Evolutionary conservation across 2,329 filamentous ascomycete species (phyloP), one percentile per base, ranked within the genome.

Genomic region (Elsinoe necatrix): DNA sequence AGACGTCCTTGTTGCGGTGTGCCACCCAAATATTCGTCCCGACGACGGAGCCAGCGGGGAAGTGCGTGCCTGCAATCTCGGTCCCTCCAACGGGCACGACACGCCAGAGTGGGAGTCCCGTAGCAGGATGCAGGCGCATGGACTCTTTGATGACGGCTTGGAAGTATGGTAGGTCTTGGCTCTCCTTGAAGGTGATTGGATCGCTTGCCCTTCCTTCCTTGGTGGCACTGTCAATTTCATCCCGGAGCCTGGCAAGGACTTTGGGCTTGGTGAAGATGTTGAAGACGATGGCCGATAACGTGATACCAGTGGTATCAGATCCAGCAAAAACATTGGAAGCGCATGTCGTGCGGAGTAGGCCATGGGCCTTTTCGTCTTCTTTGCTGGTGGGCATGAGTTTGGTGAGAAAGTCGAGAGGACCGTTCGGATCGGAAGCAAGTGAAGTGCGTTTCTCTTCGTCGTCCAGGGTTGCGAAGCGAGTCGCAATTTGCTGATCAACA

Each of bases 361-460:
- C 11, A n/a, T 18, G 21, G 23, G 12, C n/a, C 1, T 16, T 29
- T 3, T 29, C 23, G 16, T 48, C 27, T 4, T 20, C n/a, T 31
- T 48, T 72, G 34, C 81, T 73, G 58, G 79, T 73, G 1, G 63
- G 64, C 69, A 78, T 75, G 58, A 80, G 67, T 54, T 69, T 74
- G 5, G 71, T 67, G 60, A 79, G 78, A 4, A 74, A 71, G 0
- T 61, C 61, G 0, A 42, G 7, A 20, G 39, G 39, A 18, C 39
- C 39, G 18, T 21, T 18, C 7, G 39, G 39, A 21, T 42, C 39
- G 12, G 67, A 80, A 67, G 14, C 78, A 68, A 2, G 80, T 74
- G 0, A 80, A 70, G 1, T 80, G 67, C 21, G 79, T 73, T 62
- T 81, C 76, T 61, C 76, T 77, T 67, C 80, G 75, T 60, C 77